Evolutionary conservation across 805 yeast species (phyloP).

Genomic region (Ogataea chonburiensis): DNA sequence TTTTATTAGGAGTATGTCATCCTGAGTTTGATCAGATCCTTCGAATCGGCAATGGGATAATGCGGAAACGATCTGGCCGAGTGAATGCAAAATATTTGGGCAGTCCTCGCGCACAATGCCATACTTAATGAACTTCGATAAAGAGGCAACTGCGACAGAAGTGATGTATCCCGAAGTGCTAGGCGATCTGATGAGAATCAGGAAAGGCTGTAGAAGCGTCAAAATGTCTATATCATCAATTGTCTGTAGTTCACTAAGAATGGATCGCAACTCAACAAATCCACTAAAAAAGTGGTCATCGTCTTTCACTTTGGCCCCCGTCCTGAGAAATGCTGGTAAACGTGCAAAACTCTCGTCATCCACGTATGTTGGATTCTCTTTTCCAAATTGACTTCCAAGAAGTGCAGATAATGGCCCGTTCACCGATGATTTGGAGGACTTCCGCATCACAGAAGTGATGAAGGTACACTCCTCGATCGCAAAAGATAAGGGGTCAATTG

Average conservation of each 20-base stretch:
- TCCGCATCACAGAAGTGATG: constrained; percentile 86
- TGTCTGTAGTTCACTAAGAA: constrained; percentile 54
- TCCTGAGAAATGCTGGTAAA: constrained; percentile 26
- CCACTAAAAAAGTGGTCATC: constrained; percentile 67
- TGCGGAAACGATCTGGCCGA: constrained; percentile 68
- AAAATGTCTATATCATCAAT: constrained; percentile 63
- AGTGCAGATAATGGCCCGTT: constrained; percentile 81
- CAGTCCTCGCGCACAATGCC: constrained; percentile 59
- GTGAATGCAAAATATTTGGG: constrained; percentile 52
- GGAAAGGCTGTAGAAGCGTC: constrained; percentile 81
- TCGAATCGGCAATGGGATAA: constrained; percentile 94
- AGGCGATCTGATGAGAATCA: constrained; percentile 78
- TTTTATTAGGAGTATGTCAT: constrained; percentile 85
- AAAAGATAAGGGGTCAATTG: constrained; percentile 77
- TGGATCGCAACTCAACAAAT: constrained; percentile 73
- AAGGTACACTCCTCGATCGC: constrained; percentile 86
- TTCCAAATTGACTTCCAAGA: constrained; percentile 53
- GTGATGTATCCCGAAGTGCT: constrained; percentile 86
- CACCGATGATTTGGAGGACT: constrained; percentile 65
- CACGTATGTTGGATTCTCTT: constrained; percentile 28
- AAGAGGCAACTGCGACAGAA: constrained; percentile 70
- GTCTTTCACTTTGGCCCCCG: constrained; percentile 33
- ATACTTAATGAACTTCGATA: constrained; percentile 71
- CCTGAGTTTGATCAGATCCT: constrained; percentile 88
- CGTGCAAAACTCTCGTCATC: constrained; percentile 32